These are phyloP conservation scores for Tuber borchii DNA, from an alignment of 495 filamentous ascomycete species.

Conservation along the genomic window DNA sequence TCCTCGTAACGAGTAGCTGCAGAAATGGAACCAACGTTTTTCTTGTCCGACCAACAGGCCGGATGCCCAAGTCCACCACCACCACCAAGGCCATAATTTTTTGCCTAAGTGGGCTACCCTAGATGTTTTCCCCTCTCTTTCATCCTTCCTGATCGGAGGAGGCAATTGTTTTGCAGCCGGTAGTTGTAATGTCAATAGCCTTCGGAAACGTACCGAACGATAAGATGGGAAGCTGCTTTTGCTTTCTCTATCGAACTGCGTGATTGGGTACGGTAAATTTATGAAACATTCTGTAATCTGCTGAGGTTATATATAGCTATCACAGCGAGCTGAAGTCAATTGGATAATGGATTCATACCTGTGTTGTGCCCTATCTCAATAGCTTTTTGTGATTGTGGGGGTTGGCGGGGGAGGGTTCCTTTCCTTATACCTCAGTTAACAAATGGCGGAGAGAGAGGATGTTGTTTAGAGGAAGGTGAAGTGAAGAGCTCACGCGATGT, in stretches of 20 bases:
- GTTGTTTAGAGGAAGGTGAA: neutral
- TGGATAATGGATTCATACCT: neutral
- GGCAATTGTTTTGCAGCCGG: neutral
- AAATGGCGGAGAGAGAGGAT: neutral
- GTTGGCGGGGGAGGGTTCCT: neutral
- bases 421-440: neutral
- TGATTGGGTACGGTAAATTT: neutral
- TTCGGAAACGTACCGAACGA: constrained; percentile 2
- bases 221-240: neutral
- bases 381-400: neutral
- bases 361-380: neutral
- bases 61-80: constrained; percentile 7
- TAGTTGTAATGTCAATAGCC: neutral
- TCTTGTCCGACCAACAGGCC: constrained; percentile 19
- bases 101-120: neutral
- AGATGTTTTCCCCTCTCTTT: neutral
- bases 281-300: neutral
- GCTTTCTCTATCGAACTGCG: neutral
- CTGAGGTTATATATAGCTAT: neutral
- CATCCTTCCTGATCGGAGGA: neutral
- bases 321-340: neutral
- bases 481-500: neutral
- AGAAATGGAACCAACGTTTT: constrained; percentile 14
- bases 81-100: constrained; percentile 5
- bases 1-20: constrained; percentile 14